Evolutionary conservation across 768 basidiomycete genomes (phyloP).

Genomic region (Boletus pseudopeckii): DNA sequence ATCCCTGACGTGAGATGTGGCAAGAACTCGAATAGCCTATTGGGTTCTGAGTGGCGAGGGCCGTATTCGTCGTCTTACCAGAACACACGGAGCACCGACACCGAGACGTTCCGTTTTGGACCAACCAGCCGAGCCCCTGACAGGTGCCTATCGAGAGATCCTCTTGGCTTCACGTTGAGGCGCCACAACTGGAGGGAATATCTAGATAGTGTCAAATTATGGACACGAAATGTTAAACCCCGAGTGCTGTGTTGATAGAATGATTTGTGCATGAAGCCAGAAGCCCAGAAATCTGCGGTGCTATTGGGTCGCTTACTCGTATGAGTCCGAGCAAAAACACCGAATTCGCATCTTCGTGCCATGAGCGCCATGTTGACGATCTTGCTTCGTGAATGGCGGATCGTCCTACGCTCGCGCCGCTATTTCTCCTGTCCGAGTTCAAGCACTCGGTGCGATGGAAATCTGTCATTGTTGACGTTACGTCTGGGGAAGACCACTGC

Average conservation of each 20-base stretch:
- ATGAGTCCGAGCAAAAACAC: neutral
- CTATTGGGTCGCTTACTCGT: neutral
- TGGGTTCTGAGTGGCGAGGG: neutral
- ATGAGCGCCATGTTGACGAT: constrained; percentile 8
- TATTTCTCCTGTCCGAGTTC: neutral
- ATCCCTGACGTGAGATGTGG: neutral
- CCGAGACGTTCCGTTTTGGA: neutral
- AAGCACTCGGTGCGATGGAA: neutral
- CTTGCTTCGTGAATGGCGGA: constrained; percentile 11
- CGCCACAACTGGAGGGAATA: neutral
- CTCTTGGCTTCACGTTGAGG: neutral
- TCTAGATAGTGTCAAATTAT: neutral
- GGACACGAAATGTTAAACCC: neutral
- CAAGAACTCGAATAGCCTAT: neutral
- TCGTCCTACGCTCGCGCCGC: constrained; percentile 7
- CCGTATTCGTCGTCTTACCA: neutral
- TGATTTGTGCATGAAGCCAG: neutral
- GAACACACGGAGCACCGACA: neutral
- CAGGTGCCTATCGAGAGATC: neutral
- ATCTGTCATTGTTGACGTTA: neutral
- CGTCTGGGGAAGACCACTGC: neutral
- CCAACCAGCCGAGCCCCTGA: neutral
- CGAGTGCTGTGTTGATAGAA: neutral
- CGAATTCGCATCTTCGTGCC: neutral
- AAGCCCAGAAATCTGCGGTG: neutral